Conservation (phyloP, 345 rosid species). For the Heritiera fomes region DNA sequence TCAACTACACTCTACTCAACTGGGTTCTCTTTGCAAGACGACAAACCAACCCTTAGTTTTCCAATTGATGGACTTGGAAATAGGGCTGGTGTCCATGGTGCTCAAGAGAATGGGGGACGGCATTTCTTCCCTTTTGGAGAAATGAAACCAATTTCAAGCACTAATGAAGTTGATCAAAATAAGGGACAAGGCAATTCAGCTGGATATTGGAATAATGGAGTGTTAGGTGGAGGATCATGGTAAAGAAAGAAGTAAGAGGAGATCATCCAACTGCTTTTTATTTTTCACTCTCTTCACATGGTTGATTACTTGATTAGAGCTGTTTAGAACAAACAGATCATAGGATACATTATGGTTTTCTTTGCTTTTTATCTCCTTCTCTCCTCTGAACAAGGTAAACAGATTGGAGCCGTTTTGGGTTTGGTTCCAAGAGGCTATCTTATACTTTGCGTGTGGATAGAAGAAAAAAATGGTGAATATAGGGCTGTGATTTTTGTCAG, state of each 20-base stretch:
- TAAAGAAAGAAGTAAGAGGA: conserved; percentile 13
- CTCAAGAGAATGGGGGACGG: conserved; percentile 44
- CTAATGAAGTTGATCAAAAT: conserved; percentile 39
- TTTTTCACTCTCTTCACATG: too few relatives aligned
- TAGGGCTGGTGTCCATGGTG: conserved; percentile 29
- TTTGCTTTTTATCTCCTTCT: neutral
- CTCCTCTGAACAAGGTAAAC: conserved; percentile 19
- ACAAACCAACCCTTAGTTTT: conserved; percentile 46
- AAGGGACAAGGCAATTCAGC: conserved; percentile 44
- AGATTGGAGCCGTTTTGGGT: conserved; percentile 28
- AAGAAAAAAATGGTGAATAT: conserved; percentile 27
- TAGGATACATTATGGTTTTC: too few relatives aligned
- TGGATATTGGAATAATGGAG: conserved; percentile 49
- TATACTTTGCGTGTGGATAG: conserved; percentile 25
- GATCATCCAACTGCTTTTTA: neutral
- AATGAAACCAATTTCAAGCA: conserved; percentile 34
- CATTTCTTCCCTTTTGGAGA: conserved; percentile 50
- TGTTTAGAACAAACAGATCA: too few relatives aligned
- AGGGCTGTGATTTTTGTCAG: conserved; percentile 4
- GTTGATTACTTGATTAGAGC: too few relatives aligned
- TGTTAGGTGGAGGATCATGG: conserved; percentile 50
- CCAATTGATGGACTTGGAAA: conserved; percentile 44
- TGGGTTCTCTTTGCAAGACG: conserved; percentile 45
- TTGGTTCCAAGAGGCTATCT: conserved; percentile 23
- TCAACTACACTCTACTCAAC: conserved; percentile 36